Conservation (phyloP, 371 early-diverging fungal genomes). For the Vairimorpha apis region DNA sequence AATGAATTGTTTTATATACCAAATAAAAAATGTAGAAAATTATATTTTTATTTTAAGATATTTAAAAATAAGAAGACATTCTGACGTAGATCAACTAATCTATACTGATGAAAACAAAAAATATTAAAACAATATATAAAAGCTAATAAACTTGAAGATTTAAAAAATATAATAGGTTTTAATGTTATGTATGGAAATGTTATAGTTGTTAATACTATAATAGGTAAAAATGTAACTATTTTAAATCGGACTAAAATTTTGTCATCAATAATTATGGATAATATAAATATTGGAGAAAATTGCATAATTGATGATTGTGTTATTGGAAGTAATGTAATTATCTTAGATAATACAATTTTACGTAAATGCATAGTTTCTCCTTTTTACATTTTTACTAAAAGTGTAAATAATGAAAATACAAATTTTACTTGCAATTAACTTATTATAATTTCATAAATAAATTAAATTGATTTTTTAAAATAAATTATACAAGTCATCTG, state of each 20-base stretch:
- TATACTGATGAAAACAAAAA: constrained; percentile 12
- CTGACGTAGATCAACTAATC: not conserved
- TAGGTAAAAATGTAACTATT: constrained; percentile 31
- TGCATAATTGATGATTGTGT: constrained; percentile 25
- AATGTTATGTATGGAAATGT: not conserved
- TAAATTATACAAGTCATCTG: constrained; percentile 33
- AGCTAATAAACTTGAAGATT: constrained; percentile 29
- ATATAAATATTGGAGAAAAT: constrained; percentile 21
- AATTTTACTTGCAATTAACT: constrained; percentile 2
- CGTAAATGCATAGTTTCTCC: constrained; percentile 37
- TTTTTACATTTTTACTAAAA: constrained; percentile 11
- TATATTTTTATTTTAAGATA: constrained; percentile 11
- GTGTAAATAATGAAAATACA: not conserved
- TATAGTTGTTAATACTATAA: constrained; percentile 19
- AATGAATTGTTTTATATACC: constrained; percentile 11
- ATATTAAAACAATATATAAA: constrained; percentile 19
- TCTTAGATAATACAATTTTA: constrained; percentile 16
- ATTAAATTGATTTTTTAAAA: not conserved
- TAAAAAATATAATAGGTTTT: constrained; percentile 23
- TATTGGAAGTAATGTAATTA: constrained; percentile 31
- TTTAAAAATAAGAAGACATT: constrained; percentile 2
- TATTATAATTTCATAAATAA: not conserved
- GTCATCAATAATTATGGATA: constrained; percentile 34
- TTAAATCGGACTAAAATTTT: constrained; percentile 4
- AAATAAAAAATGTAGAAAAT: constrained; percentile 19